phyloP scores from a whole-genome alignment of 768 basidiomycete genomes.

The Auriculariales sp. region DNA sequence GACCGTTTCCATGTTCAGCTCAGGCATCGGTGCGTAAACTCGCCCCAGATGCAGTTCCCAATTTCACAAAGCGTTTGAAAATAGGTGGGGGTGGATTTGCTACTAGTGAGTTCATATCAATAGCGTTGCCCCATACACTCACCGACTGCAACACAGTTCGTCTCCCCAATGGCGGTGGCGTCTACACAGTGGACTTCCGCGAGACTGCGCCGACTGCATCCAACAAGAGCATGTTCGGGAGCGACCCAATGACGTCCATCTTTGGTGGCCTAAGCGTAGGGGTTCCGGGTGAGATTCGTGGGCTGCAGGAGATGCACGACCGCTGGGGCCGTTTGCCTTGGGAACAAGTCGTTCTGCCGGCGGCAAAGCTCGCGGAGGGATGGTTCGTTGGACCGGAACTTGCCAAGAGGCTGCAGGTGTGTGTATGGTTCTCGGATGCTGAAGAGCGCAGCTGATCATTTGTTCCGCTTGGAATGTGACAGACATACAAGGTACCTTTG shows the following conservation, averaged over 20 bases:
- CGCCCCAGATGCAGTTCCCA: background rate
- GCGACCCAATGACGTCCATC: constrained; percentile 34
- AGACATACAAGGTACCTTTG: constrained; percentile 27
- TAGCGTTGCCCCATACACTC: too few relatives aligned
- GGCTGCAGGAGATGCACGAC: constrained; percentile 68
- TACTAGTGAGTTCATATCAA: too few relatives aligned
- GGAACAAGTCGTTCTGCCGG: constrained; percentile 63
- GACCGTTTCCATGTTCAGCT: background rate
- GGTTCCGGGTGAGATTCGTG: constrained; percentile 82
- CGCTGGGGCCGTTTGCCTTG: constrained; percentile 76
- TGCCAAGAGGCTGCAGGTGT: constrained; percentile 52
- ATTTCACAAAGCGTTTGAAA: constrained; percentile 1
- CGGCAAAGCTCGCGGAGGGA: constrained; percentile 55
- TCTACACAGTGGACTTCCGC: constrained; percentile 72
- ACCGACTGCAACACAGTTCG: constrained; percentile 81
- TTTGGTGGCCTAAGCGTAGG: constrained; percentile 80
- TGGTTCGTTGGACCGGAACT: constrained; percentile 75
- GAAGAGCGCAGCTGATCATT: constrained; percentile 21
- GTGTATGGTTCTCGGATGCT: constrained; percentile 10
- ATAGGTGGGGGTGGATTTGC: constrained; percentile 83
- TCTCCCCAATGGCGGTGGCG: constrained; percentile 42
- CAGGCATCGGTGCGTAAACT: constrained; percentile 7
- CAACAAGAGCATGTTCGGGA: constrained; percentile 61
- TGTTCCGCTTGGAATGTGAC: constrained; percentile 8
- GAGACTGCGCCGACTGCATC: constrained; percentile 70